Evolutionary conservation across 2,329 filamentous ascomycete genomes (phyloP).

Genomic region (Aspergillus udagawae): DNA sequence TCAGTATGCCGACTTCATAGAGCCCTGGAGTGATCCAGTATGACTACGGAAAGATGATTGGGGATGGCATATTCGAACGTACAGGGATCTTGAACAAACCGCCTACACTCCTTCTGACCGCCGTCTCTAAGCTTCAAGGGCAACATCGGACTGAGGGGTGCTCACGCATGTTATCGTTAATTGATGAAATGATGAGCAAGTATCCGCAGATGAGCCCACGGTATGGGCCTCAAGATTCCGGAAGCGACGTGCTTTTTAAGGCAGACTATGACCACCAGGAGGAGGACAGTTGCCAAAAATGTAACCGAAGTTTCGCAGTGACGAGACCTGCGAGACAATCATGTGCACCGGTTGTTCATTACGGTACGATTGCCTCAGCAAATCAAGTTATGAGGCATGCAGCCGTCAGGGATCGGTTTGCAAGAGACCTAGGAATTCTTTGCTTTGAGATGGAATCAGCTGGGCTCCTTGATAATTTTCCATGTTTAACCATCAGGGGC

Average conservation of each 20-base stretch:
- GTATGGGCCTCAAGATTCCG: no score
- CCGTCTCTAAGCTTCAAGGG: slow-evolving; percentile 3
- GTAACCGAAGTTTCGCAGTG: no score
- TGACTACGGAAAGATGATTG: slow-evolving; percentile 22
- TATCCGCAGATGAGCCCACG: no score
- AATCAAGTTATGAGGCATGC: slow-evolving; percentile 1
- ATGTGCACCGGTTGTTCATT: not conserved
- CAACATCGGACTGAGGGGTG: not conserved
- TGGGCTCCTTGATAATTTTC: not conserved
- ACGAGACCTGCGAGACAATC: no score
- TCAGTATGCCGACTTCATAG: slow-evolving; percentile 17
- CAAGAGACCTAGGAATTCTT: not conserved
- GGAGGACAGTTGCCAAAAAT: no score
- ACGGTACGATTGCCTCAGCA: slow-evolving; percentile 1
- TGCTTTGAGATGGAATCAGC: slow-evolving; percentile 5
- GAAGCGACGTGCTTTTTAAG: no score
- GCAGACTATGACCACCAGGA: no score
- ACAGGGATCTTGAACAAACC: slow-evolving; percentile 17
- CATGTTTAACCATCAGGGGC: slow-evolving; percentile 2
- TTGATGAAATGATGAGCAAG: no score
- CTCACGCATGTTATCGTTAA: no score
- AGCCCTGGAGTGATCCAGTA: slow-evolving; percentile 26
- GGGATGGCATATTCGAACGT: slow-evolving; percentile 13
- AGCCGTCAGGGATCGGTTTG: not conserved
- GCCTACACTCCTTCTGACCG: slow-evolving; percentile 12